Evolutionary conservation across 2,329 filamentous ascomycete genomes (phyloP).

Genomic region (Fusarium albosuccineum): DNA sequence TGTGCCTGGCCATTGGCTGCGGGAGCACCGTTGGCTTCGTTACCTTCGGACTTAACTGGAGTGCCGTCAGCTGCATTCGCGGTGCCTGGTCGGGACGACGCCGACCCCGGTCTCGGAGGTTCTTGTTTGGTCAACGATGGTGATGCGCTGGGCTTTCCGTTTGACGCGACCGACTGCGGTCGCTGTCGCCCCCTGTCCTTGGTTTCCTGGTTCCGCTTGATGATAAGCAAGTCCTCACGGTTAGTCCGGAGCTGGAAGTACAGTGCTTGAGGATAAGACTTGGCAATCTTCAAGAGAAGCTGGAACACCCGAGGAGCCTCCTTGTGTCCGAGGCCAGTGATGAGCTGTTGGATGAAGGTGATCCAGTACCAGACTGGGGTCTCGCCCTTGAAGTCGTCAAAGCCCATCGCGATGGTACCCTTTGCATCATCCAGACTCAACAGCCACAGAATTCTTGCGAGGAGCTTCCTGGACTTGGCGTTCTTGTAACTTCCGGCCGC

Average conservation of each 20-base stretch:
- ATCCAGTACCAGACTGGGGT: constrained; percentile 99
- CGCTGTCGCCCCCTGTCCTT: constrained; percentile 73
- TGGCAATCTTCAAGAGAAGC: constrained; percentile 93
- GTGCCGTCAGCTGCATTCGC: constrained; percentile 60
- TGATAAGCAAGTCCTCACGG: constrained; percentile 90
- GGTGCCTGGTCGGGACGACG: constrained; percentile 63
- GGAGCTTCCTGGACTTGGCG: constrained; percentile 92
- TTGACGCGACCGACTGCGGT: constrained; percentile 60
- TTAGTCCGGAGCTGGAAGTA: constrained; percentile 97
- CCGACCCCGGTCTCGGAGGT: constrained; percentile 53
- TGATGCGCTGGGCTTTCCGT: constrained; percentile 60
- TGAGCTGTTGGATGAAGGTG: constrained; percentile 95
- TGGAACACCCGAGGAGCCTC: constrained; percentile 89
- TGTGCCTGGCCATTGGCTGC: constrained; percentile 45
- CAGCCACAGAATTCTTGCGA: constrained; percentile 94
- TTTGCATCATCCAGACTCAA: constrained; percentile 92
- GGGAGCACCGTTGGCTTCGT: constrained; percentile 50
- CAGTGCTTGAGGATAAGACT: constrained; percentile 93
- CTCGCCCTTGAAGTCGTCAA: constrained; percentile 97
- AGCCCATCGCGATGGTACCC: constrained; percentile 84
- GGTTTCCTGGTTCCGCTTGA: constrained; percentile 88
- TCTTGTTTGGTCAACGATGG: constrained; percentile 69
- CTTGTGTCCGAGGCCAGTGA: constrained; percentile 90
- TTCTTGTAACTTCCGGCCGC: constrained; percentile 97
- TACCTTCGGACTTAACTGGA: constrained; percentile 60